Percentiles rank a stretch among this genome's conserved stretches.
Evolutionary conservation across 2,329 filamentous ascomycete genomes (phyloP).

Genomic region (Verticillium tricorpus): DNA sequence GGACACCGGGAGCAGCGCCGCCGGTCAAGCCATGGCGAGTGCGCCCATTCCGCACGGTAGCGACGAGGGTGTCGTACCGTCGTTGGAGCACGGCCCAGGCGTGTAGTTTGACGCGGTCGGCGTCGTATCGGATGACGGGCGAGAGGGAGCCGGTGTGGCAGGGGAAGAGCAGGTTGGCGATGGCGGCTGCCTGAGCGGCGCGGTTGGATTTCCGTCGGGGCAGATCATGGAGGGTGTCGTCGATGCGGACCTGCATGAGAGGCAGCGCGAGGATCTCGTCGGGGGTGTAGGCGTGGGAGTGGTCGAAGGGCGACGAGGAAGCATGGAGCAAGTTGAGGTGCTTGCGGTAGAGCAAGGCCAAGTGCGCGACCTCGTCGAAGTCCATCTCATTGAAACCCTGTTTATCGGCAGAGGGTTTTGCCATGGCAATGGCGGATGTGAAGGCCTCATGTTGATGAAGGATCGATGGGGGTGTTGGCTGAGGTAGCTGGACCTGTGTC

Average conservation of each 20-base stretch:
- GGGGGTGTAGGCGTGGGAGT: constrained; percentile 23
- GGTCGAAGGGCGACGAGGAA: constrained; percentile 21
- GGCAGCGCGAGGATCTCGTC: constrained; percentile 31
- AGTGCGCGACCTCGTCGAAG: constrained; percentile 18
- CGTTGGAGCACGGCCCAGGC: constrained; percentile 30
- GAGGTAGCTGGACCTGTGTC: constrained; percentile 22
- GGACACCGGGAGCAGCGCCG: constrained; percentile 25
- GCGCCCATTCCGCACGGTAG: constrained; percentile 26
- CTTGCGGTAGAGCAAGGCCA: constrained; percentile 23
- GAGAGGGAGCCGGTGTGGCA: constrained; percentile 26
- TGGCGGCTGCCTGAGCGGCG: constrained; percentile 21
- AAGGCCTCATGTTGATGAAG: background rate
- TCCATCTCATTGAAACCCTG: background rate
- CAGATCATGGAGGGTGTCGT: constrained; percentile 24
- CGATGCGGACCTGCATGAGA: constrained; percentile 21
- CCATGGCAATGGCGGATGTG: background rate
- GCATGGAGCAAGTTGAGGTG: constrained; percentile 22
- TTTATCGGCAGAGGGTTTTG: background rate
- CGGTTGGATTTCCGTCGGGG: constrained; percentile 29
- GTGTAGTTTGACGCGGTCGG: constrained; percentile 29
- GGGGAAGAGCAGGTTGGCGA: constrained; percentile 28
- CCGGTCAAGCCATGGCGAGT: constrained; percentile 20
- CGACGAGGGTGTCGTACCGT: constrained; percentile 26
- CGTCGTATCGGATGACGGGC: constrained; percentile 32
- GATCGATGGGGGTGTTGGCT: constrained; percentile 5